A percentile compares a stretch with the other conserved stretches of the same genome.
Evolutionary conservation across 768 basidiomycete genomes (phyloP).

Genomic region (Lanmaoa pseudosensibilis): DNA sequence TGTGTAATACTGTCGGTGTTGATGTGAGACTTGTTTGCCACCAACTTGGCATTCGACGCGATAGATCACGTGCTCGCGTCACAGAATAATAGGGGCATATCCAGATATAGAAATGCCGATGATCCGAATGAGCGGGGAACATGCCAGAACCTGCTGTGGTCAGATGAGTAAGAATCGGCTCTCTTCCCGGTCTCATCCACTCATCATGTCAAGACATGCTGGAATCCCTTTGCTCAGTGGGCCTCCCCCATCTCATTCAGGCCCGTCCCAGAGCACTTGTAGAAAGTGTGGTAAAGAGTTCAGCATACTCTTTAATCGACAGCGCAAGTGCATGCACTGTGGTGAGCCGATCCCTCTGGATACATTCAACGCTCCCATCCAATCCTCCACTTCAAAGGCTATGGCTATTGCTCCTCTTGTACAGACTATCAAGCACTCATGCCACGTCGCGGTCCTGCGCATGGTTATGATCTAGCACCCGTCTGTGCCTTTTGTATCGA

Average conservation of each 20-base stretch:
- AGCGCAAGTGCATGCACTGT: constrained; percentile 72
- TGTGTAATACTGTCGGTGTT: not conserved
- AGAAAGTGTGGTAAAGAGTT: constrained; percentile 78
- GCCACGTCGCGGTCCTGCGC: constrained; percentile 53
- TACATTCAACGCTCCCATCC: not conserved
- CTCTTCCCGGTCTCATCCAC: not conserved
- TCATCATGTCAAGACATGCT: constrained; percentile 22
- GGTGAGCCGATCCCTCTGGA: constrained; percentile 43
- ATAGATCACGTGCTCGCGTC: constrained; percentile 25
- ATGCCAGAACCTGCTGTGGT: constrained; percentile 8
- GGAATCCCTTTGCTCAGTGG: constrained; percentile 76
- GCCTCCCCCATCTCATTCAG: constrained; percentile 45
- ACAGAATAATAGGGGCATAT: not conserved
- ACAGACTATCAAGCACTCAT: constrained; percentile 76
- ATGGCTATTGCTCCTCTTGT: constrained; percentile 70
- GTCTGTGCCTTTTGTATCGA: constrained; percentile 81
- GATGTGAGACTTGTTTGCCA: constrained; percentile 20
- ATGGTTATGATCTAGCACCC: constrained; percentile 62
- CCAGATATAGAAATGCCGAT: constrained; percentile 15
- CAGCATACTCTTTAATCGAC: constrained; percentile 60
- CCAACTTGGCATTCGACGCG: constrained; percentile 20
- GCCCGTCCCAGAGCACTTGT: constrained; percentile 41
- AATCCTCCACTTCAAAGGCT: constrained; percentile 47
- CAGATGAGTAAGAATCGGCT: not conserved
- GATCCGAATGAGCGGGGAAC: constrained; percentile 5